These are phyloP conservation scores for Heritiera fomes DNA, from an alignment of 345 rosid species.

Conservation along the genomic window DNA sequence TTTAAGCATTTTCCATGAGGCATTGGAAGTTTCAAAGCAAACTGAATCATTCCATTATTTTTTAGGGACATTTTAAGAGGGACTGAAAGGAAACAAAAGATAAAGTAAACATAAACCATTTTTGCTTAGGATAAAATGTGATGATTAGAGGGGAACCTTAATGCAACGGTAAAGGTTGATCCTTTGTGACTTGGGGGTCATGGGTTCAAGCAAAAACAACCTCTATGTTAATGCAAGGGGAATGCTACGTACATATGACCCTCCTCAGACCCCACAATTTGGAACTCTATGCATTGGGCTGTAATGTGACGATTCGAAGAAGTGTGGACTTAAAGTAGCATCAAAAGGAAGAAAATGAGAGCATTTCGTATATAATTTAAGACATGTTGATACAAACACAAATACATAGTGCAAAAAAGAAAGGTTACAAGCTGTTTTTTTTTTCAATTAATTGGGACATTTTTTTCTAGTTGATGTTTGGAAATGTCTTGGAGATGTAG, in stretches of 20 bases:
- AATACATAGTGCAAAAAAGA: background rate
- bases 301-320: background rate
- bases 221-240: no score
- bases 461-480: no score
- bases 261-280: no score
- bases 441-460: background rate
- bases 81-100: background rate
- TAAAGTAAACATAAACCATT: background rate
- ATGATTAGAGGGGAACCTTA: no score
- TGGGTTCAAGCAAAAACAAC: no score
- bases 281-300: no score
- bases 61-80: background rate
- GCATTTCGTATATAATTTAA: background rate
- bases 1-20: constrained; percentile 1
- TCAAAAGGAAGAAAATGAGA: background rate
- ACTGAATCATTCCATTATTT: background rate
- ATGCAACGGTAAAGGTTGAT: no score
- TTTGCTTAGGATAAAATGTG: background rate
- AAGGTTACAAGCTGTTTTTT: background rate
- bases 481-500: no score
- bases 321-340: background rate
- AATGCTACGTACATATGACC: no score
- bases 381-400: background rate
- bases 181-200: no score
- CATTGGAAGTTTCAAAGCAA: background rate